Base-by-base conservation (phyloP, 164 flowering plant species). In the Cinnamomum chago region DNA sequence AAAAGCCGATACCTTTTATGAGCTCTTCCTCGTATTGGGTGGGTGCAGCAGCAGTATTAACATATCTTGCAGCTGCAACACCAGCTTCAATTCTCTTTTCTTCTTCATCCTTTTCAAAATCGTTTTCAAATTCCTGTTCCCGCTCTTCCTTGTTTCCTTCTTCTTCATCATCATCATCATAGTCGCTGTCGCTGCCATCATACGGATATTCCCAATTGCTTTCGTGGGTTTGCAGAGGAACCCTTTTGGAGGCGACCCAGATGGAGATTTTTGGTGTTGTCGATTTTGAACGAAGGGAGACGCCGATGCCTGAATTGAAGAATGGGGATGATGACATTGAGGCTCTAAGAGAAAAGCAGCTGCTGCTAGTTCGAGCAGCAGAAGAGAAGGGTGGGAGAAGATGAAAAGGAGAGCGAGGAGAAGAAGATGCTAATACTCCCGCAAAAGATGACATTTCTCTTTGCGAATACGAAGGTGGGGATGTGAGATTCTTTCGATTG, bases 131-230 rank as follows among this genome's bases (percentile, higher is more conserved):
- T 55, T 55, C 60, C 60, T 14, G n/a, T 3, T 20, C n/a, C 17
- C 7, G 60, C 67, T 11, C 24, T 64, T 64, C 24, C 13, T 12
- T 24, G 15, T 64, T n/a, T 58, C 18, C 84, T n/a, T 86, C 85
- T 10, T 84, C 85, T 5, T 25, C 28, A 2, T 27, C 35, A 0
- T 87, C 89, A 50, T 68, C 60, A 3, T 87, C 92, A 55, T 55
- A 55, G 62, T 86, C 84, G 65, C 76, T 88, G 76, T 79, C 67
- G 67, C 28, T 84, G 3, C 89, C 93, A 71, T 85, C 93, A 50
- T 85, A 88, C 27, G 95, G 97, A 30, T 89, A 93, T 76, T 92
- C 97, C 97, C 97, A 88, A 40, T 30, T 55, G 12, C 76, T 83
- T 62, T 40, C 65, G 1, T 35, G 72, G 71, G 72, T 15, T 33